A percentile compares a stretch with the other conserved stretches of the same genome.
These are phyloP conservation scores for Gymnopilus dilepis DNA, from an alignment of 768 basidiomycete genomes.

Conservation along the genomic window DNA sequence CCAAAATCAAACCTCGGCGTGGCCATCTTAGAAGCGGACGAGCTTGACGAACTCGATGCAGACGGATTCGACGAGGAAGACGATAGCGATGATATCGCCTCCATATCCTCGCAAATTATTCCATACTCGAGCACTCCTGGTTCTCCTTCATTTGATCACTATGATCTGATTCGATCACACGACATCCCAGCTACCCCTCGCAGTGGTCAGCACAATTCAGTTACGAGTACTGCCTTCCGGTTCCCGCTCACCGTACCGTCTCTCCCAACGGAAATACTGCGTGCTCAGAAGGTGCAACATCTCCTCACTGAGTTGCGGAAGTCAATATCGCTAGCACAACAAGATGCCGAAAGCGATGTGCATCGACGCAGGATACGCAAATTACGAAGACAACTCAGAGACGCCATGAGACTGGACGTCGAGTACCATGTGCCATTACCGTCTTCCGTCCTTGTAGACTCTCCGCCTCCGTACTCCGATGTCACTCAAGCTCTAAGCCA, in stretches of 20 bases:
- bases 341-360: not conserved
- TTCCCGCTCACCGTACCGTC: not conserved
- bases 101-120: not conserved
- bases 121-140: not conserved
- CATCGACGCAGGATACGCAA: not conserved
- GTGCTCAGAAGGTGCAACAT: not conserved
- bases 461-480: too few relatives aligned
- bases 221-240: not conserved
- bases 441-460: too few relatives aligned
- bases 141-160: not conserved
- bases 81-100: not conserved
- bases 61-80: not conserved
- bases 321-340: not conserved
- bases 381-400: not conserved
- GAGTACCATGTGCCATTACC: too few relatives aligned
- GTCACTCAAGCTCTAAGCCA: too few relatives aligned
- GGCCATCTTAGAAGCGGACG: too few relatives aligned
- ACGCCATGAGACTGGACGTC: not conserved
- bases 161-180: not conserved
- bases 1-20: too few relatives aligned
- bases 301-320: not conserved
- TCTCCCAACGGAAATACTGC: not conserved
- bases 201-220: too few relatives aligned
- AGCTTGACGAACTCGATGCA: not conserved
- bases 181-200: not conserved